phyloP scores from a whole-genome alignment of 2,329 filamentous ascomycete species.

The Lecanicillium sp. region DNA sequence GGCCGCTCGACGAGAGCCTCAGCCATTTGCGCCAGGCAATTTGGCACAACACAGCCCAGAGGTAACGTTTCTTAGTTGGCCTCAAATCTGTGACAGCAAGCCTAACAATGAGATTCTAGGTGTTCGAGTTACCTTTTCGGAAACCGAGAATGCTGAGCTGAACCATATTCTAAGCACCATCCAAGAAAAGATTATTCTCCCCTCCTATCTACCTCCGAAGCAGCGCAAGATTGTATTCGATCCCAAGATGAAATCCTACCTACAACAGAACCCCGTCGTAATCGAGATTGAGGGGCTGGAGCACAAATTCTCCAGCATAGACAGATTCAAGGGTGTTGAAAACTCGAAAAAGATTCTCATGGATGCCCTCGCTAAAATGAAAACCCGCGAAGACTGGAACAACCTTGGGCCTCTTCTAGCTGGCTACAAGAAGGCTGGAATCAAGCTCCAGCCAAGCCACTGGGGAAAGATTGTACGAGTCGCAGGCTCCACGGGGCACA shows the following conservation, averaged over 20 bases:
- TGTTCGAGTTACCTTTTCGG: slow-evolving; percentile 35
- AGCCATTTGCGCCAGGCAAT: slow-evolving; percentile 1
- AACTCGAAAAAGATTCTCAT: slow-evolving; percentile 29
- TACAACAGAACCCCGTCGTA: slow-evolving; percentile 46
- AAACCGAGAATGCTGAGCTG: slow-evolving; percentile 44
- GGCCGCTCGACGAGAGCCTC: background rate
- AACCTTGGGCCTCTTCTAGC: slow-evolving; percentile 45
- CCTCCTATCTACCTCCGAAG: slow-evolving; percentile 44
- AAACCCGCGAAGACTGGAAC: slow-evolving; percentile 38
- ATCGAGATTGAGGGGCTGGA: slow-evolving; percentile 51
- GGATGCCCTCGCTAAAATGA: slow-evolving; percentile 35
- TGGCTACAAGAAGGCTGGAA: slow-evolving; percentile 35
- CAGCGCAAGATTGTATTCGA: slow-evolving; percentile 48
- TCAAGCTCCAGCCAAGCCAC: slow-evolving; percentile 25
- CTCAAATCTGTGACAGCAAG: slow-evolving; percentile 1
- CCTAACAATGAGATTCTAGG: slow-evolving; percentile 17
- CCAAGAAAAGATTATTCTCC: slow-evolving; percentile 52
- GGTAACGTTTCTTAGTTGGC: slow-evolving; percentile 1
- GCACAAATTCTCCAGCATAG: slow-evolving; percentile 39
- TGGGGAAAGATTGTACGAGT: slow-evolving; percentile 32
- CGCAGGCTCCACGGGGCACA: slow-evolving; percentile 30
- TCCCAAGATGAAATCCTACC: slow-evolving; percentile 33
- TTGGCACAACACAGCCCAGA: slow-evolving; percentile 4
- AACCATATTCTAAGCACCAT: slow-evolving; percentile 43
- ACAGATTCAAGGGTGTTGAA: slow-evolving; percentile 34